These are phyloP conservation scores for Chlamydomonas sp. DNA, from an alignment of 139 green algal species.

Conservation along the genomic window DNA sequence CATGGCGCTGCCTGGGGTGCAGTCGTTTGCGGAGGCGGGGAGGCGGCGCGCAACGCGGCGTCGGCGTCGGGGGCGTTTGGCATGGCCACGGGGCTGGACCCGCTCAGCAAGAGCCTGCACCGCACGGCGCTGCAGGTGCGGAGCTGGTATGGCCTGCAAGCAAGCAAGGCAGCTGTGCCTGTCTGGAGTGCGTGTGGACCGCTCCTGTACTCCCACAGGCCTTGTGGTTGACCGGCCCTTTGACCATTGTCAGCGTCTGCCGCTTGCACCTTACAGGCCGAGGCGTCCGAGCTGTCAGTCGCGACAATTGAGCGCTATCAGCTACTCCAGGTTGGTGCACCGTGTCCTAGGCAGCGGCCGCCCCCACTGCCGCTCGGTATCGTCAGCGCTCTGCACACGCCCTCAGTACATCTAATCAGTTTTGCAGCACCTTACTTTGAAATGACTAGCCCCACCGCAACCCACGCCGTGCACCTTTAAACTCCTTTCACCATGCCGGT, in stretches of 20 bases:
- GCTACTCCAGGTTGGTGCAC: slow-evolving; percentile 36
- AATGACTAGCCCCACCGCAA: background rate
- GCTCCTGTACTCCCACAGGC: no score
- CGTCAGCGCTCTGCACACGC: no score
- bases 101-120: slow-evolving; percentile 40
- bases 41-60: background rate
- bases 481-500: background rate
- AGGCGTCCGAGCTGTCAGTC: slow-evolving; percentile 1
- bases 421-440: no score
- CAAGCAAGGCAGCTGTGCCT: no score
- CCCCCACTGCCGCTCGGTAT: no score
- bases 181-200: no score
- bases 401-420: no score
- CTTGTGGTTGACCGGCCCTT: no score
- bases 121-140: slow-evolving; percentile 51
- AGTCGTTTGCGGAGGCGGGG: background rate
- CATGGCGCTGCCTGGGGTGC: slow-evolving; percentile 46
- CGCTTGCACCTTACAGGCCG: background rate
- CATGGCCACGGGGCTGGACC: slow-evolving; percentile 11
- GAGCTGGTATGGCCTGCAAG: background rate
- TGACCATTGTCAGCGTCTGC: no score
- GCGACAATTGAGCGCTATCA: slow-evolving; percentile 53
- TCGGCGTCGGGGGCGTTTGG: background rate
- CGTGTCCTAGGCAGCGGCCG: no score
- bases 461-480: background rate